Conservation (phyloP, 2,329 filamentous ascomycete species). For the Fusarium nodosum region DNA sequence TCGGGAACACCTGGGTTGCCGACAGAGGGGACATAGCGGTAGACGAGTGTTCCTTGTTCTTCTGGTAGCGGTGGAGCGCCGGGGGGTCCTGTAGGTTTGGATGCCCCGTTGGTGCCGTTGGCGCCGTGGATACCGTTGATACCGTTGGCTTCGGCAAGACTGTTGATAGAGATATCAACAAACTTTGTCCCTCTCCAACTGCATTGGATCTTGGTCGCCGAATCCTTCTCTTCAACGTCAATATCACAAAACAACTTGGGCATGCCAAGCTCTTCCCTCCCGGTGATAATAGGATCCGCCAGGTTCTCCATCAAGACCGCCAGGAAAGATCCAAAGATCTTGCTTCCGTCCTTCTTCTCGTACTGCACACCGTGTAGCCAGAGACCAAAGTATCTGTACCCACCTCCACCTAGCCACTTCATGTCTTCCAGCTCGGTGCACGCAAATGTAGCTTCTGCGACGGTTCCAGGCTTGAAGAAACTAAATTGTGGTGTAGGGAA, state of each 20-base stretch:
- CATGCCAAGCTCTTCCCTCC: constrained; percentile 72
- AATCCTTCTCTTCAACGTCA: constrained; percentile 52
- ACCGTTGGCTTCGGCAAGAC: not conserved
- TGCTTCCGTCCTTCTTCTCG: constrained; percentile 62
- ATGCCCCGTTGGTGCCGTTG: not conserved
- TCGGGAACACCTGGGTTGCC: constrained; percentile 18
- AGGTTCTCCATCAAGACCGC: constrained; percentile 70
- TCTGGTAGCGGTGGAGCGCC: constrained; percentile 31
- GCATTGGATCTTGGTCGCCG: constrained; percentile 2
- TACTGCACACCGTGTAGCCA: constrained; percentile 74
- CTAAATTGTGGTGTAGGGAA: constrained; percentile 59
- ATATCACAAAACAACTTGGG: constrained; percentile 70
- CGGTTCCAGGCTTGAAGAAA: constrained; percentile 60
- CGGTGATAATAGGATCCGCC: constrained; percentile 71
- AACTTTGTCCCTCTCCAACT: constrained; percentile 38
- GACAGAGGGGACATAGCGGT: constrained; percentile 24
- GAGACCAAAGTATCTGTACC: constrained; percentile 70
- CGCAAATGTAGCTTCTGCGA: constrained; percentile 60
- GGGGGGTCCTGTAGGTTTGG: not conserved
- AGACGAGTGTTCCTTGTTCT: constrained; percentile 10
- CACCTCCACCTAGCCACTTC: constrained; percentile 71
- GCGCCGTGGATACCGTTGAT: not conserved
- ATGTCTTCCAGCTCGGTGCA: constrained; percentile 63
- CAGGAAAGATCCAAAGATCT: constrained; percentile 66
- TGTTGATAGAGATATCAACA: constrained; percentile 14